A percentile compares a stretch with the other conserved stretches of the same genome.
Evolutionary conservation across 1,284 basidiomycete species (phyloP).

Genomic region (Ceratobasidium sp.): DNA sequence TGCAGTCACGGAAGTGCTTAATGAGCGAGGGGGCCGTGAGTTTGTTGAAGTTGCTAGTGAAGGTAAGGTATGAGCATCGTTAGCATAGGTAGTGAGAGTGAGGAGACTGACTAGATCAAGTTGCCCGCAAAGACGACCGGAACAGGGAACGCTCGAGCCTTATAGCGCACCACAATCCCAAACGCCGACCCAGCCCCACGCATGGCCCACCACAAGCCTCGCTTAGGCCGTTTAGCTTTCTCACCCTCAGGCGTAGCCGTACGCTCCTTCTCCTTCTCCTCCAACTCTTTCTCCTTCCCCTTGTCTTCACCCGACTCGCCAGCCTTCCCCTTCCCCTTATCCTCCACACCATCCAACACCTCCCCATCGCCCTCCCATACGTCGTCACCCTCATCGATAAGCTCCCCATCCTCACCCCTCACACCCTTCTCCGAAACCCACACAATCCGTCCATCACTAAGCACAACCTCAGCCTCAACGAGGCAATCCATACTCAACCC

Average conservation of each 20-base stretch:
- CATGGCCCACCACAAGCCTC: slow-evolving; percentile 84
- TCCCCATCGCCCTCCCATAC: slow-evolving; percentile 47
- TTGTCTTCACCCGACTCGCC: neutral
- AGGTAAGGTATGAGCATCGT: slow-evolving; percentile 23
- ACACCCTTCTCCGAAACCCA: slow-evolving; percentile 50
- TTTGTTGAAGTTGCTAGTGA: slow-evolving; percentile 61
- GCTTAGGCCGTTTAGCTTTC: slow-evolving; percentile 53
- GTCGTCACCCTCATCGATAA: slow-evolving; percentile 32
- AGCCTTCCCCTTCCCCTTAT: slow-evolving; percentile 52
- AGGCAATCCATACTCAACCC: slow-evolving; percentile 89
- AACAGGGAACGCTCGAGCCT: slow-evolving; percentile 86
- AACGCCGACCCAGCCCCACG: slow-evolving; percentile 88
- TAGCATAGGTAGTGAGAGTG: neutral
- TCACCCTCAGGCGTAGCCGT: slow-evolving; percentile 53
- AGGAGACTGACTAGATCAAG: slow-evolving; percentile 79
- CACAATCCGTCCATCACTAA: slow-evolving; percentile 82
- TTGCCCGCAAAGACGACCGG: slow-evolving; percentile 92
- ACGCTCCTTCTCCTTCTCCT: slow-evolving; percentile 71
- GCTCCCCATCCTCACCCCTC: slow-evolving; percentile 29
- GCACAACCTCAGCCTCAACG: slow-evolving; percentile 87
- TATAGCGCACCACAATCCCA: slow-evolving; percentile 89
- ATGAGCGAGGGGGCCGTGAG: slow-evolving; percentile 91
- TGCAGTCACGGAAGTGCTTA: slow-evolving; percentile 91
- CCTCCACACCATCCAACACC: slow-evolving; percentile 48
- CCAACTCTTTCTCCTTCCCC: slow-evolving; percentile 21